These are phyloP conservation scores for Alternaria postmessia DNA, from an alignment of 2,329 filamentous ascomycete genomes.

Conservation along the genomic window DNA sequence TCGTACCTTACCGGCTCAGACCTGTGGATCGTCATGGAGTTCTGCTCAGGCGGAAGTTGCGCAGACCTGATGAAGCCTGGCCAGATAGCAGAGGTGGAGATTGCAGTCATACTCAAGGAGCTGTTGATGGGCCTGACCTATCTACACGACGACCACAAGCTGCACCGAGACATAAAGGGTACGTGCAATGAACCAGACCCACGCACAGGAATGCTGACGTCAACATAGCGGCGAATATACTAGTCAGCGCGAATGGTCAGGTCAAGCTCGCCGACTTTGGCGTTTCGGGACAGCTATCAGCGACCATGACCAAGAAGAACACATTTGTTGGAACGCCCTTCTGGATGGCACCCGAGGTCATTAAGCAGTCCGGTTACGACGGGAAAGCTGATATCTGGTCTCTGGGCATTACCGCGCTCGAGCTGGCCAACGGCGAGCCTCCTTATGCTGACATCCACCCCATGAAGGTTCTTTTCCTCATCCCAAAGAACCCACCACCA, in stretches of 20 bases:
- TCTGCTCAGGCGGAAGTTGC: constrained; percentile 95
- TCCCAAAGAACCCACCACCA: constrained; percentile 92
- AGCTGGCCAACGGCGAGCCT: constrained; percentile 89
- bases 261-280: constrained; percentile 98
- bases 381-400: constrained; percentile 99
- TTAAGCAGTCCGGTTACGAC: constrained; percentile 97
- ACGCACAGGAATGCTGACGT: constrained; percentile 11
- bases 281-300: constrained; percentile 93
- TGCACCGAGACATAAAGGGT: constrained; percentile 97
- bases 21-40: constrained; percentile 99
- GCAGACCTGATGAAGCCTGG: constrained; percentile 96
- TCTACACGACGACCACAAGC: constrained; percentile 91
- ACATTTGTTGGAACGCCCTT: constrained; percentile 98
- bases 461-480: constrained; percentile 97
- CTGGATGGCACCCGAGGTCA: constrained; percentile 99
- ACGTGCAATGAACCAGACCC: constrained; percentile 29
- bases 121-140: constrained; percentile 90
- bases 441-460: constrained; percentile 97
- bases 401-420: constrained; percentile 90
- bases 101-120: constrained; percentile 93
- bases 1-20: constrained; percentile 96
- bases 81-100: constrained; percentile 90
- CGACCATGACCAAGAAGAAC: constrained; percentile 99
- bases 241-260: constrained; percentile 88
- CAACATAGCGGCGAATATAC: constrained; percentile 85